phyloP scores from a whole-genome alignment of 1,139 yeast species.

The Tardiomyces blankii region DNA sequence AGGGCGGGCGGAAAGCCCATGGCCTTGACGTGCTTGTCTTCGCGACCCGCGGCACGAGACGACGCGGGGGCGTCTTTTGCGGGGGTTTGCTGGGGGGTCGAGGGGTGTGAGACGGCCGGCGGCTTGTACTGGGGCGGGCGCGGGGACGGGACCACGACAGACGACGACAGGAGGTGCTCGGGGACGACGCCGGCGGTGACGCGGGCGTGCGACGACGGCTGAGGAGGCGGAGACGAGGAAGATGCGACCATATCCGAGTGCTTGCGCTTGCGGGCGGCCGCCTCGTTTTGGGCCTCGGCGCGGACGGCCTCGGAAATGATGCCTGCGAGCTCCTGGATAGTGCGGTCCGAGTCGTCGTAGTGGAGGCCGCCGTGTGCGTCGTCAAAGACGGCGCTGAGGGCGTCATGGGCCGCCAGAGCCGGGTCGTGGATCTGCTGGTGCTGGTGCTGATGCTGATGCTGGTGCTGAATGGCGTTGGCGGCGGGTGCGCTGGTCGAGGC shows the following conservation, averaged over 20 bases:
- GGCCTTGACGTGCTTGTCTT: constrained; percentile 16
- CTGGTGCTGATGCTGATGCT: too few species aligned
- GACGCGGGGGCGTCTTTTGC: neutral
- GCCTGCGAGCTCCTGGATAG: neutral
- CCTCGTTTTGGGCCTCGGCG: neutral
- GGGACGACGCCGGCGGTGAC: constrained; percentile 5
- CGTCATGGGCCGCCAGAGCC: too few species aligned
- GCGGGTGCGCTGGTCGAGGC: too few species aligned
- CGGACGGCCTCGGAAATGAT: neutral
- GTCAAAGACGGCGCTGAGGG: neutral
- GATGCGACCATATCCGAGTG: neutral
- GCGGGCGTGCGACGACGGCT: neutral
- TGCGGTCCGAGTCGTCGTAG: neutral
- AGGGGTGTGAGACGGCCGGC: constrained; percentile 1
- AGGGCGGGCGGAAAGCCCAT: constrained; percentile 23
- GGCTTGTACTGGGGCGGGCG: constrained; percentile 7
- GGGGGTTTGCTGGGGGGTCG: neutral
- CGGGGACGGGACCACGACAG: constrained; percentile 11
- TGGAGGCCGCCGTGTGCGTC: neutral
- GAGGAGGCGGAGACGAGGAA: too few species aligned
- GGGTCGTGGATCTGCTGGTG: too few species aligned
- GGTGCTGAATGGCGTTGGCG: too few species aligned
- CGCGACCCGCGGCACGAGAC: constrained; percentile 2
- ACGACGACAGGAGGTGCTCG: constrained; percentile 10
- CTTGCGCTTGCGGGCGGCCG: neutral